Conservation (phyloP, 768 basidiomycete species). For the Cystoderma amianthinum region DNA sequence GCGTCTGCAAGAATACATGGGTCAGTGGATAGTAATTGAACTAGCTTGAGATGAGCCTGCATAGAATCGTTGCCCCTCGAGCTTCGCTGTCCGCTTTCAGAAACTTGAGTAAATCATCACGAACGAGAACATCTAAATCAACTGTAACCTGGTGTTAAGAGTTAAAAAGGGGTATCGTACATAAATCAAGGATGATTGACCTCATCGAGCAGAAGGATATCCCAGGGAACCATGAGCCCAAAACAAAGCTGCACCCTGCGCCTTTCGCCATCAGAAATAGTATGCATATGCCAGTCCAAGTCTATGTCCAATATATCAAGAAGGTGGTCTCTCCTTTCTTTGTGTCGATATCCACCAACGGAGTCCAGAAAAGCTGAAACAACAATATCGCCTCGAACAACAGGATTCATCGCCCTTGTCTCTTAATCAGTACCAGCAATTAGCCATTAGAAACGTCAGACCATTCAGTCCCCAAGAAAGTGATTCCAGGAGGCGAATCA, state of each 20-base stretch:
- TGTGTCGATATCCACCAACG: slow-evolving; percentile 92
- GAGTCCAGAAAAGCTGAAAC: slow-evolving; percentile 96
- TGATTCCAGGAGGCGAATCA: slow-evolving; percentile 73
- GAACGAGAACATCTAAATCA: slow-evolving; percentile 93
- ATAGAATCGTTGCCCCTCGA: slow-evolving; percentile 84
- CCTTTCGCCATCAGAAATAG: slow-evolving; percentile 94
- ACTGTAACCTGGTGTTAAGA: slow-evolving; percentile 70
- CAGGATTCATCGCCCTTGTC: slow-evolving; percentile 90
- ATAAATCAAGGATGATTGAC: slow-evolving; percentile 36
- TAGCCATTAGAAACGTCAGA: slow-evolving; percentile 20
- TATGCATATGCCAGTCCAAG: slow-evolving; percentile 93
- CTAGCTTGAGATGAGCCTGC: slow-evolving; percentile 29
- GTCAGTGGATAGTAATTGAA: slow-evolving; percentile 1
- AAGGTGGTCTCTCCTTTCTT: slow-evolving; percentile 76
- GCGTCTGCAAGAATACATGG: slow-evolving; percentile 50
- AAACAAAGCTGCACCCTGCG: slow-evolving; percentile 89
- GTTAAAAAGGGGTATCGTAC: background rate
- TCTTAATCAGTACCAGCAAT: slow-evolving; percentile 4
- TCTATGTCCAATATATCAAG: slow-evolving; percentile 94
- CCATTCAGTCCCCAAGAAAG: slow-evolving; percentile 95
- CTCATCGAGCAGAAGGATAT: slow-evolving; percentile 90
- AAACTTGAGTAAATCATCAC: slow-evolving; percentile 85
- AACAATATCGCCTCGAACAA: slow-evolving; percentile 87
- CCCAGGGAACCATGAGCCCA: slow-evolving; percentile 94
- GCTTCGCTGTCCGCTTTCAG: slow-evolving; percentile 74